These are phyloP conservation scores for Hyaloscypha variabilis DNA, from an alignment of 495 filamentous ascomycete genomes.

Conservation along the genomic window DNA sequence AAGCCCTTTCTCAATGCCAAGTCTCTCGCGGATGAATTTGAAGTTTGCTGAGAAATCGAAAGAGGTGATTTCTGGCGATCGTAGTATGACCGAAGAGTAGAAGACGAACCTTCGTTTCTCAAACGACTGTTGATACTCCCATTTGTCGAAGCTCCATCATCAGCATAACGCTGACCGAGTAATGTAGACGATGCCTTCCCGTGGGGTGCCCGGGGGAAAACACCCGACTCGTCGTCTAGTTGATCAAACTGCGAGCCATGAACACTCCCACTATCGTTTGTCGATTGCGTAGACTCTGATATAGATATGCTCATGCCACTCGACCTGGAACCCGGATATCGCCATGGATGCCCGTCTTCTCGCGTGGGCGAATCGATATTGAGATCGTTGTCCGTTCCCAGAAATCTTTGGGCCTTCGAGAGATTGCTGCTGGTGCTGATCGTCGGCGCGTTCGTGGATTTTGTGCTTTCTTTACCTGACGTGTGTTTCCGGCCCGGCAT, in stretches of 20 bases:
- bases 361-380: conserved; percentile 30
- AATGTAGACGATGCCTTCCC: conserved; percentile 28
- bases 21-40: conserved; percentile 42
- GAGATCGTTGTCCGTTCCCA: conserved; percentile 37
- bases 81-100: conserved; percentile 53
- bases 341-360: conserved; percentile 28
- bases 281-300: conserved; percentile 46
- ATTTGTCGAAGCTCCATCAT: conserved; percentile 36
- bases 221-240: conserved; percentile 53
- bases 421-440: conserved; percentile 29
- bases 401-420: conserved; percentile 48
- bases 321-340: conserved; percentile 23
- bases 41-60: conserved; percentile 57
- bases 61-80: conserved; percentile 53
- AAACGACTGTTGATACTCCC: conserved; percentile 34
- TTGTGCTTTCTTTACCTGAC: conserved; percentile 35
- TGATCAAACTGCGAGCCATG: conserved; percentile 29
- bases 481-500: conserved; percentile 50
- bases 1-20: conserved; percentile 53
- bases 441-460: conserved; percentile 27
- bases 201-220: conserved; percentile 39
- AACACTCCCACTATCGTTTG: conserved; percentile 15
- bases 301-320: conserved; percentile 48
- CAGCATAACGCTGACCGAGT: conserved; percentile 26
- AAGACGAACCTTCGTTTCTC: conserved; percentile 48